A percentile compares a stretch with the other conserved stretches of the same genome.
These are phyloP conservation scores for Suhomyces sp. DNA, from an alignment of 805 yeast species.

Conservation along the genomic window DNA sequence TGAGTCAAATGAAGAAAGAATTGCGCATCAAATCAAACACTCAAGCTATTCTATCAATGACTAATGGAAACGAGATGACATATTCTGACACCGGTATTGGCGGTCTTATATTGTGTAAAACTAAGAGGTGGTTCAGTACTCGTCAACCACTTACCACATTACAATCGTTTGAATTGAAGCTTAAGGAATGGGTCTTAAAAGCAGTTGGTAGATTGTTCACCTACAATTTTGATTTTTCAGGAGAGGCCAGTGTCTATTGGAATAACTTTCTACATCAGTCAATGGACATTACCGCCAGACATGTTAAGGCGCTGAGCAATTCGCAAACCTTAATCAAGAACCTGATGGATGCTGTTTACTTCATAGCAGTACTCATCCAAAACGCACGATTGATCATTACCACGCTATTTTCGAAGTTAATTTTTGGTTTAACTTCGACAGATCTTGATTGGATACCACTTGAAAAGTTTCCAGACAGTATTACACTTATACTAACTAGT, in stretches of 20 bases:
- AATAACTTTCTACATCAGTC: background rate
- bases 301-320: background rate
- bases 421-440: background rate
- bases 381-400: background rate
- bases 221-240: background rate
- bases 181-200: background rate
- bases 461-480: background rate
- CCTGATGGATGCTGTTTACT: background rate
- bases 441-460: background rate
- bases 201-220: background rate
- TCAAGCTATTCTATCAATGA: background rate
- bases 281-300: background rate
- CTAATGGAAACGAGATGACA: background rate
- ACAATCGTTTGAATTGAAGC: background rate
- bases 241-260: background rate
- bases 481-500: slow-evolving; percentile 30
- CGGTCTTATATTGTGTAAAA: background rate
- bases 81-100: background rate
- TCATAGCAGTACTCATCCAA: background rate
- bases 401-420: background rate
- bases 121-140: background rate
- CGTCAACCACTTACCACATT: background rate
- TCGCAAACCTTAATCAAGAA: background rate
- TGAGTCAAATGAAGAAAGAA: background rate
- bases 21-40: background rate